Conservation (phyloP, 352 stramenopile species). For the Phytopythium montanum region DNA sequence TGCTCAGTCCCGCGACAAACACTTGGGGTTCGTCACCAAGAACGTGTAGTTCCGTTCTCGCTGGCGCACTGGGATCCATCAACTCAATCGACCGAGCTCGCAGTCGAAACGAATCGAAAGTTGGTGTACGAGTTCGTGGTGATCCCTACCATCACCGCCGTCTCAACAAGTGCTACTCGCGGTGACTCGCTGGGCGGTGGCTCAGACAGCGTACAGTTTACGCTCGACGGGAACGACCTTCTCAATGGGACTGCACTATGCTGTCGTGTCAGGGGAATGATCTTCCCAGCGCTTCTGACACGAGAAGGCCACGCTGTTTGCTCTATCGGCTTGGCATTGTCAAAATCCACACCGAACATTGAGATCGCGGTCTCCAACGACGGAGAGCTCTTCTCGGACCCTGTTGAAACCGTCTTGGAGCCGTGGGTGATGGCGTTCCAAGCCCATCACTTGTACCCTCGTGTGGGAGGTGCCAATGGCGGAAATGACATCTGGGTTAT, state of each 20-base stretch:
- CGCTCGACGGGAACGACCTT: neutral
- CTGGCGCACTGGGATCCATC: conserved; percentile 12
- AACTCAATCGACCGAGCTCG: neutral
- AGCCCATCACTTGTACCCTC: conserved; percentile 16
- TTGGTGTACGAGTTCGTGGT: neutral
- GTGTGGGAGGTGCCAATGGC: conserved; percentile 15
- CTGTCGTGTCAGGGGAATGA: neutral
- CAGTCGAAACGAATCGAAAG: neutral
- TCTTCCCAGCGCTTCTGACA: neutral
- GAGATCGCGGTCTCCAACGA: conserved; percentile 34
- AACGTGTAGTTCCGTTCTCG: conserved; percentile 12
- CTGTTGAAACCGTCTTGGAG: neutral
- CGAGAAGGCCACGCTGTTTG: neutral
- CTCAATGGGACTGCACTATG: neutral
- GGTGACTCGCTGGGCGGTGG: neutral
- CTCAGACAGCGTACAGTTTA: neutral
- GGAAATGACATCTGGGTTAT: conserved; percentile 17
- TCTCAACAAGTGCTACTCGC: neutral
- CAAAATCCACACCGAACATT: conserved; percentile 18
- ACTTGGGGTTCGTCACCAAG: neutral
- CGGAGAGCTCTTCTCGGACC: conserved; percentile 22
- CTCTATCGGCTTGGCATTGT: neutral
- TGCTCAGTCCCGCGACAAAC: conserved; percentile 15
- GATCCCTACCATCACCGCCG: neutral
- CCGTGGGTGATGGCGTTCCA: neutral